These are phyloP conservation scores for Metschnikowia santaceciliae DNA, from an alignment of 805 yeast genomes.

Conservation along the genomic window DNA sequence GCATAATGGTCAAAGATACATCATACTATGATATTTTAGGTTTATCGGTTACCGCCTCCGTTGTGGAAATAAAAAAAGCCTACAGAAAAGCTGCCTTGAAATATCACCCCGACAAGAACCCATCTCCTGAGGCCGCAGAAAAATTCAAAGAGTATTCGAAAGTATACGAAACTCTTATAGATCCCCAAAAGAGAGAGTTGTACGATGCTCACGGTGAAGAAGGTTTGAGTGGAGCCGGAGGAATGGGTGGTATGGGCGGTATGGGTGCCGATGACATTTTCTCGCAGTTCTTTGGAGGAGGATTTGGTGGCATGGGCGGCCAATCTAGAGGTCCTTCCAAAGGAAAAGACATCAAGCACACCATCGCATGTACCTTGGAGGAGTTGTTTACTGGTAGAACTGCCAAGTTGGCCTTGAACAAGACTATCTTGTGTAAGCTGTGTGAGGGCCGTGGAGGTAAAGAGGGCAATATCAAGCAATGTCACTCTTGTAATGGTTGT, in stretches of 20 bases:
- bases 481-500: constrained; percentile 83
- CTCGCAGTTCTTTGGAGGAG: constrained; percentile 78
- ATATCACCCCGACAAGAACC: constrained; percentile 72
- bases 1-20: constrained; percentile 71
- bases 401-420: constrained; percentile 89
- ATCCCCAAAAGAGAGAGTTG: constrained; percentile 79
- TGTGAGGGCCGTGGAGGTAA: constrained; percentile 98
- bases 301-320: constrained; percentile 51
- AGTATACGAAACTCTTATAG: constrained; percentile 86
- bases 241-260: constrained; percentile 44
- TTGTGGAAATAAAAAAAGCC: constrained; percentile 72
- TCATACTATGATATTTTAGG: constrained; percentile 73
- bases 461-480: constrained; percentile 80
- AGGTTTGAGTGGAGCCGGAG: constrained; percentile 57
- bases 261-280: constrained; percentile 70
- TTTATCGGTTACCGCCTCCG: constrained; percentile 65
- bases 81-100: constrained; percentile 78
- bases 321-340: constrained; percentile 79
- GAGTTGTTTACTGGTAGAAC: constrained; percentile 93
- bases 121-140: constrained; percentile 82
- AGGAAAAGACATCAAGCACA: constrained; percentile 90
- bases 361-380: constrained; percentile 80
- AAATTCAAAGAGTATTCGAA: constrained; percentile 87
- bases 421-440: constrained; percentile 79
- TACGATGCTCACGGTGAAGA: constrained; percentile 93